Base-by-base conservation (phyloP, 306 rosid species). In the Nissolia schottii region DNA sequence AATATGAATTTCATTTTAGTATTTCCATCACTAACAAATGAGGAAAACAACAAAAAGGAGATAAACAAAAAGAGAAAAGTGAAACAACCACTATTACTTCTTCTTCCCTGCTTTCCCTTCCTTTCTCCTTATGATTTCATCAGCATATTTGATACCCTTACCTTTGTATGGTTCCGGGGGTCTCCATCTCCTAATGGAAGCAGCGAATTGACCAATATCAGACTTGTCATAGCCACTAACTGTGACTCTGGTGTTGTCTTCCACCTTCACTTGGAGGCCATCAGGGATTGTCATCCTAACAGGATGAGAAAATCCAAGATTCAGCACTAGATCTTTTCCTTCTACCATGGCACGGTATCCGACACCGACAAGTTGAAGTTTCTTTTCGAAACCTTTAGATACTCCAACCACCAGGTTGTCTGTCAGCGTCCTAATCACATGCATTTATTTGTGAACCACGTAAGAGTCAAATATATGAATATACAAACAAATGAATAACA, bases 121-220 rank as follows among this genome's bases (percentile, higher is more conserved):
- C 85, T 94, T 91, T 74, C 97, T 88, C 82, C 99, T 83, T 13
- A 94, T 69, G 31, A 94, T 18, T 82, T 94, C 96, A 70, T 94
- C 97, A 14, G 96, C 96, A 83, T 94, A 94, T 86, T 88, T 94
- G 62, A 94, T 81, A 80, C 99, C 99, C 86, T 94, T 94, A 57
- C 99, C 99, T 71, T 94, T 94, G 77, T 94, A 94, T 16, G 99
- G 99, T 71, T 94, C 99, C 7, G 99, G 99, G 13, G 99, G 99
- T 76, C 99, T 89, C 96, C 99, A 94, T 81, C 79, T 86, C 81
- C 97, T 84, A 60, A 91, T 77, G 0, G 97, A 86, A 54, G 96
- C 97, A 75, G 97, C 97, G 85, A 91, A 91, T 79, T 94, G 96
- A 61, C 99, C 99, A 14, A 94, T 77, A 22, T 76, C 96, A 60